Base-by-base conservation (phyloP, 2,329 filamentous ascomycete genomes). In the Trichophyton rubrum region DNA sequence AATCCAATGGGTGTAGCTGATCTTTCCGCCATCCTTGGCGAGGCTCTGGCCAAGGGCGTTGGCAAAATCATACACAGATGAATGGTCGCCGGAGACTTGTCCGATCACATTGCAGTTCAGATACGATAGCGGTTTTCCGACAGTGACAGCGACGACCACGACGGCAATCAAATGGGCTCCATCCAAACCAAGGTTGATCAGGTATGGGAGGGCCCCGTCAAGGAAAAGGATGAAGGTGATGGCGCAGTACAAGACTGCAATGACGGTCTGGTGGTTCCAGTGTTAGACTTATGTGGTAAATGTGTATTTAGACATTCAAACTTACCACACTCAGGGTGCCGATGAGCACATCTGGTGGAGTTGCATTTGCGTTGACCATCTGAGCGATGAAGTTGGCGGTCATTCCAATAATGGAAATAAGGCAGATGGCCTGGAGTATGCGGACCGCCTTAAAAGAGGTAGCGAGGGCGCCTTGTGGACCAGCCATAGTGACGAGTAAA, bases 151-250 rank as follows among this genome's bases (percentile, higher is more conserved):
- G 9, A 93, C 82, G 61, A 92, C 85, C 63, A 90, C 85, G 66
- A 90, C 82, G 15, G 89, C 89, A 62, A 95, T 81, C 60, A 93
- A 81, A 49, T 93, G 80, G 40, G 85, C 71, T 3, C 78, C 72
- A 73, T 96, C 91, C 58, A 87, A 75, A 11, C 73, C 82, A 0
- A 84, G 80, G 56, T 81, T 81, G 73, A 89, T 79, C 60, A 91
- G 81, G 63, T 90, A 85, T 3, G 89, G 87, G 11, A 91, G 85
- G 65, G 89, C 81, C 66, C 83, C 80, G 71, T 91, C 88, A 67
- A 85, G 80, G 74, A 90, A 92, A 66, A 91, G 87, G 71, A 95
- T 90, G 75, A 87, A 87, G 17, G 87, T 86, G 67, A 95, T 85
- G 67, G 82, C 81, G 65, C 86, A 83, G 79, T 96, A 96, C 62